These are phyloP conservation scores for Medicago arabica DNA, from an alignment of 306 rosid genomes.

Conservation along the genomic window DNA sequence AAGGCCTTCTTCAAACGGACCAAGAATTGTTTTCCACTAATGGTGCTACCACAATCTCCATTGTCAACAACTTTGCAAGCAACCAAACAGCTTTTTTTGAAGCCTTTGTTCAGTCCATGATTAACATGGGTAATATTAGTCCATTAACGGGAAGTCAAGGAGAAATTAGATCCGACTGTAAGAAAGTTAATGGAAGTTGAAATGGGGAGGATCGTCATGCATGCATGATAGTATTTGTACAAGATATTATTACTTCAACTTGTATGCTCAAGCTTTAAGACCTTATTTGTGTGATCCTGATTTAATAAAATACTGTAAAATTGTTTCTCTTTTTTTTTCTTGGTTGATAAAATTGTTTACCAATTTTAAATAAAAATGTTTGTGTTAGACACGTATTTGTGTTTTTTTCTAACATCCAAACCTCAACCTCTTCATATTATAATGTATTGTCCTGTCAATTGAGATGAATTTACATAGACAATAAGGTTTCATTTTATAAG, in stretches of 20 bases:
- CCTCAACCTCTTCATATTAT: no score
- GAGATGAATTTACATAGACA: no score
- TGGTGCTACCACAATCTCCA: constrained; percentile 53
- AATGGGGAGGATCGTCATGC: neutral
- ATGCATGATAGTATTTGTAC: neutral
- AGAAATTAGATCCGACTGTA: constrained; percentile 66
- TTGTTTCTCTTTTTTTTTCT: neutral
- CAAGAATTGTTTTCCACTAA: constrained; percentile 62
- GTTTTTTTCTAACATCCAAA: no score
- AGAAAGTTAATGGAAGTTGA: constrained; percentile 63
- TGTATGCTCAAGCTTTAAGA: neutral
- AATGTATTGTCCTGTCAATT: no score
- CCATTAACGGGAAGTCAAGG: constrained; percentile 67
- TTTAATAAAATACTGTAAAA: neutral
- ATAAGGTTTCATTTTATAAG: no score
- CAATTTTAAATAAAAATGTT: no score
- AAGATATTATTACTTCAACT: neutral
- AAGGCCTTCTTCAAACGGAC: constrained; percentile 66
- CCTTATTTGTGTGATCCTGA: constrained; percentile 18
- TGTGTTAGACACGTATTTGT: no score
- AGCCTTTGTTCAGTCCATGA: constrained; percentile 73
- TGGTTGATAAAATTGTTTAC: no score
- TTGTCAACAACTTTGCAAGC: constrained; percentile 55
- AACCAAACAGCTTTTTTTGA: constrained; percentile 67
- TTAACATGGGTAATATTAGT: constrained; percentile 75